Base-by-base conservation (phyloP, 2,329 filamentous ascomycete species). In the Purpureocillium lavendulum region DNA sequence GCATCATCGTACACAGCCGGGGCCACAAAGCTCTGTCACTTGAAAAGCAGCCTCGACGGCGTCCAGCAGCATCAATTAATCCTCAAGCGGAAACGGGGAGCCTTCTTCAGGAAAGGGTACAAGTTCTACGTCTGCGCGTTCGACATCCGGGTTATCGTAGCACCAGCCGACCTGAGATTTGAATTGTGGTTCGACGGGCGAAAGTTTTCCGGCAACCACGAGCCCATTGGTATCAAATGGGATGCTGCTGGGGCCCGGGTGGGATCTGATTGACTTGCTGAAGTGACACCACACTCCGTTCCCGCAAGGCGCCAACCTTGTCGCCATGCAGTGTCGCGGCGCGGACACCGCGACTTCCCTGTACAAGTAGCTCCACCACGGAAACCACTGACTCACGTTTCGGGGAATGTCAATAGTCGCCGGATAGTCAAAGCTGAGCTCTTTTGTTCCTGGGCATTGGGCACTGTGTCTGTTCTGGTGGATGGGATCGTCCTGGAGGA, bases 101-200 rank as follows among this genome's bases (percentile, higher is more conserved):
- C 49, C 0, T 56, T 59, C 14, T 59, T 64, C 38, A 48, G 49
- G 7, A 53, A 51, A 13, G 58, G 62, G 8, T 53, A 56, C 37
- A 59, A 53, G 30, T 69, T 58, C 39, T 68, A 62, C 33, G 45
- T 64, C 4, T 65, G 61, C 34, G 54, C 54, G 7, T 69, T 69
- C 38, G 70, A 74, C 36, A 66, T 80, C 0, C 66, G 73, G 40
- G 72, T 75, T 4, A 61, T 76, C 29, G 68, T 73, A 4, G 73
- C 71, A 1, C 66, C 71, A 1, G 69, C 77, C 0, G 75, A 80
- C 40, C 55, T 80, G 29, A 50, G 55, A 6, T 69, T 69, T 34
- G 62, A 66, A 43, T 45, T 69, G 3, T 70, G 65, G 66, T 49
- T 52, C n/a, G 45, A 38, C 1, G 46, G 47, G 1, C 50, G 55